These are phyloP conservation scores for Trametopsis cervina DNA, from an alignment of 768 basidiomycete species.

Conservation along the genomic window DNA sequence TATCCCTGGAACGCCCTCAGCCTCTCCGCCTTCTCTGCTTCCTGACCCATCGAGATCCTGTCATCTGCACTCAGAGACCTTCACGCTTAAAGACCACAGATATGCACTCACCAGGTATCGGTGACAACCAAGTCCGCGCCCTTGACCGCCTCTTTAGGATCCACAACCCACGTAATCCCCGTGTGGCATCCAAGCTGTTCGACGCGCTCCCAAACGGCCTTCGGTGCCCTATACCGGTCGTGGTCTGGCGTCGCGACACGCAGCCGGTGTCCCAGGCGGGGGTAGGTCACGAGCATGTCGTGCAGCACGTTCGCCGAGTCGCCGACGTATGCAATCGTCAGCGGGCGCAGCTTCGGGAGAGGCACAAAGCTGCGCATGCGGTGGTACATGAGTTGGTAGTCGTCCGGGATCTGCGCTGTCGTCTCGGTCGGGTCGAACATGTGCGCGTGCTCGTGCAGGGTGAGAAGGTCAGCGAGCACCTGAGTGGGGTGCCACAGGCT, in stretches of 20 bases:
- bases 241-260: slow-evolving; percentile 76
- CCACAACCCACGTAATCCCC: slow-evolving; percentile 63
- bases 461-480: slow-evolving; percentile 87
- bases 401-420: slow-evolving; percentile 14
- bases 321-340: slow-evolving; percentile 91
- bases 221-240: slow-evolving; percentile 55
- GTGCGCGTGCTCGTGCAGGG: slow-evolving; percentile 71
- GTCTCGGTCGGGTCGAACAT: slow-evolving; percentile 35
- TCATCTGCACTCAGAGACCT: neutral
- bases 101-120: slow-evolving; percentile 76
- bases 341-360: slow-evolving; percentile 56
- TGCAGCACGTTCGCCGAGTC: slow-evolving; percentile 94
- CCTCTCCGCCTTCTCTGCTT: slow-evolving; percentile 85
- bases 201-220: slow-evolving; percentile 76
- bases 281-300: slow-evolving; percentile 95
- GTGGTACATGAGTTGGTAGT: neutral
- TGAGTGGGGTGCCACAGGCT: slow-evolving; percentile 97
- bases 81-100: neutral
- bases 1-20: slow-evolving; percentile 85
- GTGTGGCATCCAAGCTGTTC: slow-evolving; percentile 68
- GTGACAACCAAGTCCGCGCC: slow-evolving; percentile 94
- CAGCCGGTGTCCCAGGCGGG: slow-evolving; percentile 81
- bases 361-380: neutral
- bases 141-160: slow-evolving; percentile 81
- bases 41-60: slow-evolving; percentile 99